Percentiles rank a stretch among this genome's conserved stretches.
These are phyloP conservation scores for Cucurbita pepo DNA, from an alignment of 306 rosid species.

Conservation along the genomic window DNA sequence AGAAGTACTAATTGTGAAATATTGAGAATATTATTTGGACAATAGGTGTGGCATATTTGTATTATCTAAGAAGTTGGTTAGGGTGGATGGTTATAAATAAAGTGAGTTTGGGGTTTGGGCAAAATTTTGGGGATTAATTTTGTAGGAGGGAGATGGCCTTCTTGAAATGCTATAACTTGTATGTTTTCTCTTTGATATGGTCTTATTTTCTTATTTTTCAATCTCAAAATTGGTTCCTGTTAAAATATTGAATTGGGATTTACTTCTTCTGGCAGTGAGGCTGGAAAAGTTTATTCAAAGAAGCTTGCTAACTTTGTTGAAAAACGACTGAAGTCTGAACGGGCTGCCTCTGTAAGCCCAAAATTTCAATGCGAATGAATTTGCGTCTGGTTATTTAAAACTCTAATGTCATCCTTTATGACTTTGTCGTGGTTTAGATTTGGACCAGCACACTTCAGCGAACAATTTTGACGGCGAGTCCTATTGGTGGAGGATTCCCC, in stretches of 20 bases:
- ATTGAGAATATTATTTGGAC: not conserved
- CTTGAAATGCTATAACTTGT: not conserved
- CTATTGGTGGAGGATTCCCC: conserved; percentile 71
- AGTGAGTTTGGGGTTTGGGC: not conserved
- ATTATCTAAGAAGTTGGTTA: not conserved
- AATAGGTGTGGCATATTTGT: not conserved
- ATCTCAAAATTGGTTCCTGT: not conserved
- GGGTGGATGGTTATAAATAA: not conserved
- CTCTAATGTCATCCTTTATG: not conserved
- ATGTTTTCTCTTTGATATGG: not conserved
- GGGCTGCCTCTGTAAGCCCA: conserved; percentile 92
- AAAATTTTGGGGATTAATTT: not conserved
- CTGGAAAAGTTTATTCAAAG: conserved; percentile 72
- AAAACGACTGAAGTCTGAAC: conserved; percentile 86
- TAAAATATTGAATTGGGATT: not conserved
- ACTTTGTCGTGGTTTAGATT: conserved; percentile 34
- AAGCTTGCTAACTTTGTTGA: conserved; percentile 80
- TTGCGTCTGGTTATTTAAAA: not conserved
- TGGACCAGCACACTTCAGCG: conserved; percentile 99
- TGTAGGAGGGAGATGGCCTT: not conserved
- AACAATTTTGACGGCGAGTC: conserved; percentile 78
- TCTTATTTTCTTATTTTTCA: not conserved
- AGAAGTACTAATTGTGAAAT: not conserved
- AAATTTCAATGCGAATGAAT: not conserved
- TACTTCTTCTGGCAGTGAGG: conserved; percentile 42